Percentiles rank a stretch among this genome's conserved stretches.
phyloP scores from a whole-genome alignment of 1,284 basidiomycete genomes.

The Austroboletus novae-zelandiae region DNA sequence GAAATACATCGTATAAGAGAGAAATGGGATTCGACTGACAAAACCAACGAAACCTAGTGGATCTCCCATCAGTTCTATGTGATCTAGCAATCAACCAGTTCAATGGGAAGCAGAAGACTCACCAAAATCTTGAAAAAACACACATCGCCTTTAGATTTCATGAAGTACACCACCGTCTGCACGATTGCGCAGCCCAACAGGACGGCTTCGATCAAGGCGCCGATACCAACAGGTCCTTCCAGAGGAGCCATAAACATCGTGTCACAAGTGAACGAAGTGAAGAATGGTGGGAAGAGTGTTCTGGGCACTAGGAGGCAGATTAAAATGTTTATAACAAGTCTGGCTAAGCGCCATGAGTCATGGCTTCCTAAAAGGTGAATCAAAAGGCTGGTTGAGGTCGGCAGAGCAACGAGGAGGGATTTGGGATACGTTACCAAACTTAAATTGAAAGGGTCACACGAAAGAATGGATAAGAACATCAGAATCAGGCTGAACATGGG shows the following conservation, averaged over 20 bases:
- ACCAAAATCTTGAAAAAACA: conserved; percentile 19
- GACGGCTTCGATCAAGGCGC: conserved; percentile 23
- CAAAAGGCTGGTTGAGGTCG: conserved; percentile 5
- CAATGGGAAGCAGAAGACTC: conserved; percentile 1
- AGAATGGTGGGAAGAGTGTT: neutral
- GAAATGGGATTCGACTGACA: conserved; percentile 14
- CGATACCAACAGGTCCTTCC: conserved; percentile 25
- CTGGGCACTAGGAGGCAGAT: conserved; percentile 8
- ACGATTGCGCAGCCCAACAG: conserved; percentile 25
- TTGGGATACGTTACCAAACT: conserved; percentile 19
- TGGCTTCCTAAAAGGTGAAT: conserved; percentile 5
- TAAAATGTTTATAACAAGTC: neutral
- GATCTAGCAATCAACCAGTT: neutral
- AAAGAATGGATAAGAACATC: conserved; percentile 9
- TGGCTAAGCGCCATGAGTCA: conserved; percentile 3
- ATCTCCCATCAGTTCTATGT: conserved; percentile 4
- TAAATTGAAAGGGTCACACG: neutral
- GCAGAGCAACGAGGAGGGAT: conserved; percentile 16
- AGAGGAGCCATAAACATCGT: conserved; percentile 18
- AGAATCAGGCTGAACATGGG: conserved; percentile 13
- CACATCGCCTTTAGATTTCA: conserved; percentile 9
- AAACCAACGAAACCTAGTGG: conserved; percentile 16
- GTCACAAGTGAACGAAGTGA: neutral
- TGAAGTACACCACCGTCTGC: conserved; percentile 28
- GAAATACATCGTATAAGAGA: neutral